These are phyloP conservation scores for Tetrapyrgos nigripes DNA, from an alignment of 1,284 basidiomycete genomes.

Conservation along the genomic window DNA sequence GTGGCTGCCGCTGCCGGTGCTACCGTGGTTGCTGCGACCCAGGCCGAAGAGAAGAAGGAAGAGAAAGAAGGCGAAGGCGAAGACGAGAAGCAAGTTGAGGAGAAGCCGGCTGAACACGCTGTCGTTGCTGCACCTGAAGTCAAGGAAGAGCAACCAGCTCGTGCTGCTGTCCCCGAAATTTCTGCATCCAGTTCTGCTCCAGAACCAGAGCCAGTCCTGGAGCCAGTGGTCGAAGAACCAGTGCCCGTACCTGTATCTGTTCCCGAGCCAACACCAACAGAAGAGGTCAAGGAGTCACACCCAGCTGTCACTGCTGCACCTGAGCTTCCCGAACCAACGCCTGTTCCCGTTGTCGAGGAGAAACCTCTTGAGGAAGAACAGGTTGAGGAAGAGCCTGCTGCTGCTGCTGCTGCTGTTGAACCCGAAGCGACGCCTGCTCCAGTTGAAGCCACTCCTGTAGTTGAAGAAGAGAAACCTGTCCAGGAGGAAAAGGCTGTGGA, in stretches of 20 bases:
- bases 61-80: neutral
- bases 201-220: slow-evolving; percentile 3
- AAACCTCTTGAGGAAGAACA: neutral
- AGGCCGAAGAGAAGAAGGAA: slow-evolving; percentile 18
- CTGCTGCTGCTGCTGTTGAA: slow-evolving; percentile 6
- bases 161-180: neutral
- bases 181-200: neutral
- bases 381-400: neutral
- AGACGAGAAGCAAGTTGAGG: neutral
- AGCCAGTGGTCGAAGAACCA: slow-evolving; percentile 1
- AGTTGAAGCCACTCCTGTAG: slow-evolving; percentile 7
- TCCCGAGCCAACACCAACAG: neutral
- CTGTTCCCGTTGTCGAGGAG: slow-evolving; percentile 1
- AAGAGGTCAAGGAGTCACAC: neutral
- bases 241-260: neutral
- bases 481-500: slow-evolving; percentile 13
- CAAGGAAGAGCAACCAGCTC: neutral
- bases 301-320: neutral
- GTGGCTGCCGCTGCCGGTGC: slow-evolving; percentile 21
- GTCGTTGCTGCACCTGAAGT: neutral
- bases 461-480: slow-evolving; percentile 13
- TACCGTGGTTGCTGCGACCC: slow-evolving; percentile 16
- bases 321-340: neutral
- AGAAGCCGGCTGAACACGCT: neutral
- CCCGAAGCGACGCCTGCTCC: slow-evolving; percentile 12